Evolutionary conservation across 176 grass and related monocot genomes (phyloP), one percentile per base, ranked within the genome.

Genomic region (Oryza australiensis): DNA sequence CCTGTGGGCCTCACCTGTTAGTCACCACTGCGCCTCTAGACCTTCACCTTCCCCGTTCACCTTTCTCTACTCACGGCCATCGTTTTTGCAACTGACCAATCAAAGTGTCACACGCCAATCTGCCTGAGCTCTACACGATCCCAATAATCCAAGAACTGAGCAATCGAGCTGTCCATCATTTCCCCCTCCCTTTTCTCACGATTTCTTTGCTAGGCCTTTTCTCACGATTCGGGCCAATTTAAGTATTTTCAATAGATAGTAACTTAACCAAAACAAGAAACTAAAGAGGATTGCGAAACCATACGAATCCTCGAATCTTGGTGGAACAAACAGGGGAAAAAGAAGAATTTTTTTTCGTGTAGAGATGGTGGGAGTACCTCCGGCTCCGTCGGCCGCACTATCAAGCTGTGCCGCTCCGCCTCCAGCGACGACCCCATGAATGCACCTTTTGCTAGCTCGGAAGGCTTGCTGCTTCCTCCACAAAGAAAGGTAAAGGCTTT

Each of bases 401-500:
- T 11, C 26, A 89, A 66, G 66, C 62, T 73, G 57, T 55, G 83
- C 75, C 16, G 26, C 73, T 48, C 66, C 77, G 70, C 57, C 4
- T 73, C 78, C 40, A 43, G 23, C 73, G 66, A 62, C 27, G 86
- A 78, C 33, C 26, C 83, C 88, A 89, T 89, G 78, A 66, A 78
- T 73, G 83, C 78, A 46, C 42, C 45, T 82, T 43, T 9, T 15
- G 53, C 55, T n/a, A 77, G 41, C 32, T 68, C 32, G 22, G 49
- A 43, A 29, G 15, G 15, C 16, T 55, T 33, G 11, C 12, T 24
- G 40, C 22, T 49, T 16, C 53, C 30, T 49, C 59, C 27, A 26
- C n/a, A 26, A 68, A 8, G n/a, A 35, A 35, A 70, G 78, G 69
- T 20, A 10, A 14, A 71, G 48, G 9, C 53, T 64, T 78, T 7